These are phyloP conservation scores for Corylus americana DNA, from an alignment of 306 rosid species.

Conservation along the genomic window DNA sequence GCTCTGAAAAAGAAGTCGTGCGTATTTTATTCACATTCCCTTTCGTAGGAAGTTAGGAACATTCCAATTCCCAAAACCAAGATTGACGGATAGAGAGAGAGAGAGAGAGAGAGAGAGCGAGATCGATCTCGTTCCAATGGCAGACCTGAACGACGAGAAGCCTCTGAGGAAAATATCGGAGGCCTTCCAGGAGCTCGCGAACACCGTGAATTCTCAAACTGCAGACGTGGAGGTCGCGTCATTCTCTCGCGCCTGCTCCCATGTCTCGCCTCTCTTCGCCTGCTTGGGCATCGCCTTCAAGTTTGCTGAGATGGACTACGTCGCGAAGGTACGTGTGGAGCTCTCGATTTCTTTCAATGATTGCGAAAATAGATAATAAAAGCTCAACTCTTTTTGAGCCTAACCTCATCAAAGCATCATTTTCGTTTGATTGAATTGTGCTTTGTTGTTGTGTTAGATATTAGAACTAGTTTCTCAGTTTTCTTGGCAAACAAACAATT, in stretches of 20 bases:
- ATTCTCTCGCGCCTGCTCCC: conserved; percentile 78
- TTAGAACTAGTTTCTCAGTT: background rate
- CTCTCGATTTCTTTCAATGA: background rate
- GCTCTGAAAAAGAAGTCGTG: no score
- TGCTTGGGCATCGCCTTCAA: conserved; percentile 92
- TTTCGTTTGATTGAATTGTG: background rate
- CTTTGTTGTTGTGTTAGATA: no score
- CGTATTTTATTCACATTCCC: background rate
- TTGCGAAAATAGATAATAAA: background rate
- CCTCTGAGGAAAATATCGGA: conserved; percentile 59
- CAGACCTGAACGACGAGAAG: conserved; percentile 36
- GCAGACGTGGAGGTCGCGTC: conserved; percentile 56
- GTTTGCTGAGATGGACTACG: conserved; percentile 92
- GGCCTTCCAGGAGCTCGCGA: conserved; percentile 63
- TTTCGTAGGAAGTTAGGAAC: background rate
- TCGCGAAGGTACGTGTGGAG: conserved; percentile 55
- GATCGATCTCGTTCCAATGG: conserved; percentile 42
- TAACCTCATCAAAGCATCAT: background rate
- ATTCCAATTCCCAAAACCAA: background rate
- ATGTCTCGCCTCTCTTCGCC: conserved; percentile 81
- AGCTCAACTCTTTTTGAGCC: background rate
- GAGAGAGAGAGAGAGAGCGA: background rate
- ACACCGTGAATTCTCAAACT: conserved; percentile 43
- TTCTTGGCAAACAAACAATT: background rate
- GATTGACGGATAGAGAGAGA: background rate